A percentile compares a stretch with the other conserved stretches of the same genome.
Evolutionary conservation across 768 basidiomycete species (phyloP).

Genomic region (Hirschioporus abietinus): DNA sequence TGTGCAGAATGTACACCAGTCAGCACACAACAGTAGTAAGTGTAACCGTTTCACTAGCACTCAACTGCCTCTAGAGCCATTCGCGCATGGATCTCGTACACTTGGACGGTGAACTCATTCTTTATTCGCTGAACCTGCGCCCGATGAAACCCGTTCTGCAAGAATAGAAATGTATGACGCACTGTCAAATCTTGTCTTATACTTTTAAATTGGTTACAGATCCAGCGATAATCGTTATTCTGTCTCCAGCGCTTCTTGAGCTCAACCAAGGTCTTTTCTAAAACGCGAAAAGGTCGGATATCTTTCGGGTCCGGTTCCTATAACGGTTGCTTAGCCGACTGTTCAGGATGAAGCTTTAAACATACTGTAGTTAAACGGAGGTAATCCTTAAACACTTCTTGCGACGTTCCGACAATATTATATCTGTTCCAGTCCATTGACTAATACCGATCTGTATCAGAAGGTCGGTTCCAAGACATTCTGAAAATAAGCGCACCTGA

Average conservation of each 20-base stretch:
- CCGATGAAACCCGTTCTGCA: conserved; percentile 8
- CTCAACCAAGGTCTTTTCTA: conserved; percentile 79
- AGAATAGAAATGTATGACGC: conserved; percentile 30
- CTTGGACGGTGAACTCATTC: conserved; percentile 94
- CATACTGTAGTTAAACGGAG: conserved; percentile 85
- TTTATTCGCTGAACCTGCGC: conserved; percentile 94
- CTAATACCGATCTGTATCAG: conserved; percentile 34
- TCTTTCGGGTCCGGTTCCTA: conserved; percentile 94
- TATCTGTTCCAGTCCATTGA: conserved; percentile 96
- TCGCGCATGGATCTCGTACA: conserved; percentile 97
- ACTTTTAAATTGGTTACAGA: conserved; percentile 98
- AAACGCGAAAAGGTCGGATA: conserved; percentile 82
- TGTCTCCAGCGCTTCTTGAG: conserved; percentile 87
- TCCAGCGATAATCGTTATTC: conserved; percentile 77
- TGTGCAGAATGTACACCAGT: conserved; percentile 27
- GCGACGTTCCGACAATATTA: conserved; percentile 91
- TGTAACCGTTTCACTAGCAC: conserved; percentile 18
- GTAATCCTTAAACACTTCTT: conserved; percentile 93
- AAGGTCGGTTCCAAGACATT: neutral
- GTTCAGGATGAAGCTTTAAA: conserved; percentile 10
- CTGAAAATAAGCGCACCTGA: conserved; percentile 43
- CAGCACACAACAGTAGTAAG: conserved; percentile 3
- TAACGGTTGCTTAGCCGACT: neutral
- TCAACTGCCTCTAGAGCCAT: conserved; percentile 88
- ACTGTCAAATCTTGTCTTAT: conserved; percentile 96